Evolutionary conservation across 805 yeast genomes (phyloP).

Genomic region (Saturnispora zaruensis): DNA sequence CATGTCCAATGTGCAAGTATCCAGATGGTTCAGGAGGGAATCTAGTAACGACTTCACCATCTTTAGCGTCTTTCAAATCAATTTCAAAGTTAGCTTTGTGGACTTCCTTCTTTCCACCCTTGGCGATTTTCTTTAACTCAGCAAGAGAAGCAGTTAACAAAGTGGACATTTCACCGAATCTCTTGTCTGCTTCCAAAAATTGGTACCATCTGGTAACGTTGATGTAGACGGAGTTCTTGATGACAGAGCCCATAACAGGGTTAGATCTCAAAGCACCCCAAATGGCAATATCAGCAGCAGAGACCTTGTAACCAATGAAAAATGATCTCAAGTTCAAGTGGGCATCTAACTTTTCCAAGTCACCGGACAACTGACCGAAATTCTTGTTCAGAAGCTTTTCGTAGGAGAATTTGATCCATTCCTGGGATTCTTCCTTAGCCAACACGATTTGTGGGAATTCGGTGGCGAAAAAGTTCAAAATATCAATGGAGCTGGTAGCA

Average conservation of each 20-base stretch:
- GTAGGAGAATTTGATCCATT: conserved; percentile 62
- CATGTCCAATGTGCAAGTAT: conserved; percentile 97
- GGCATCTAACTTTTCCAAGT: conserved; percentile 72
- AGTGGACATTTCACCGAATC: conserved; percentile 65
- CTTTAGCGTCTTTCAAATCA: conserved; percentile 81
- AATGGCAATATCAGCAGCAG: conserved; percentile 75
- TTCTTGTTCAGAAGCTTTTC: conserved; percentile 70
- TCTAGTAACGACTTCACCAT: conserved; percentile 95
- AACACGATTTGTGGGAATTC: conserved; percentile 41
- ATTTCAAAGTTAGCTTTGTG: conserved; percentile 95
- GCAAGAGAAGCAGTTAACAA: conserved; percentile 56
- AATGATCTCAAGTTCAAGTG: conserved; percentile 82
- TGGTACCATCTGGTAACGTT: conserved; percentile 93
- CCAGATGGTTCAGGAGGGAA: conserved; percentile 99
- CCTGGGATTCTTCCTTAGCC: conserved; percentile 34
- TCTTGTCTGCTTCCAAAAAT: conserved; percentile 55
- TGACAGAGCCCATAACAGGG: conserved; percentile 83
- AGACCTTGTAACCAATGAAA: conserved; percentile 53
- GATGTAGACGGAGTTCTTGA: conserved; percentile 74
- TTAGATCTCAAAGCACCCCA: conserved; percentile 96
- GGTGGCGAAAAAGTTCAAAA: conserved; percentile 42
- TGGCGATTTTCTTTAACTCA: conserved; percentile 65
- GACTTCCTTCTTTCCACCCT: conserved; percentile 70
- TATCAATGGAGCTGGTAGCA: conserved; percentile 33
- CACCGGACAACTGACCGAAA: conserved; percentile 73